Base-by-base conservation (phyloP, 352 stramenopile species). In the Hyaloperonospora brassicae region DNA sequence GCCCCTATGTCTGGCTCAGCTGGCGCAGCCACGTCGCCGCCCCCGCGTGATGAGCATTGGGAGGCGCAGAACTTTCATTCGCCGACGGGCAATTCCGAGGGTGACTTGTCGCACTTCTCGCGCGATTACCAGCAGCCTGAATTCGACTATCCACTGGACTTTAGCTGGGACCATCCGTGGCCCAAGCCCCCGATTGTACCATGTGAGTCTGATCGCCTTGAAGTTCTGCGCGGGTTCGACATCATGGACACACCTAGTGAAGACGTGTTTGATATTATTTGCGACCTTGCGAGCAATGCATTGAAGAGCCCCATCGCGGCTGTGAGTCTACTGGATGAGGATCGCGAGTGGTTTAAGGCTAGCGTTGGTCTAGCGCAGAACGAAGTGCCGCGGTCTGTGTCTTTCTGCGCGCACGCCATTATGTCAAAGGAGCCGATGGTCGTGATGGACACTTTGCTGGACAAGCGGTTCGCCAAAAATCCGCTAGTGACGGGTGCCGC, bases 381-480 rank as follows among this genome's bases (percentile, higher is more conserved):
- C 40, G 83, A 93, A 50, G 82, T 93, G 47, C 83, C 83, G n/a
- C 80, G 83, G 38, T 91, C 82, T 5, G 83, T 93, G 52, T 89
- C 76, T 25, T 93, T 93, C 61, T 91, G 83, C 46, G 83, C 83
- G 17, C 83, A 93, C 57, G 79, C 83, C 45, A 85, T 93, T 60
- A 91, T 93, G 77, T 90, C 79, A 6, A 92, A 93, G 61, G 82
- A 93, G 61, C 81, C 84, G 9, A 92, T 93, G 84, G 84, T 93
- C 10, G 84, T 93, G 35, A 85, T 92, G 64, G 84, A 93, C 66
- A 92, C 82, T 58, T 58, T 88, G 49, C 61, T 87, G 7, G 83
- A 93, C 70, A 90, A 90, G 67, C 78, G 82, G 14, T 93, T 92
- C 51, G 77, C 74, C 7, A 90, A 92, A 68, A 93, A 92, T 64